These are phyloP conservation scores for Fagopyrum homotropicum DNA, from an alignment of 148 eudicot species.

Conservation along the genomic window DNA sequence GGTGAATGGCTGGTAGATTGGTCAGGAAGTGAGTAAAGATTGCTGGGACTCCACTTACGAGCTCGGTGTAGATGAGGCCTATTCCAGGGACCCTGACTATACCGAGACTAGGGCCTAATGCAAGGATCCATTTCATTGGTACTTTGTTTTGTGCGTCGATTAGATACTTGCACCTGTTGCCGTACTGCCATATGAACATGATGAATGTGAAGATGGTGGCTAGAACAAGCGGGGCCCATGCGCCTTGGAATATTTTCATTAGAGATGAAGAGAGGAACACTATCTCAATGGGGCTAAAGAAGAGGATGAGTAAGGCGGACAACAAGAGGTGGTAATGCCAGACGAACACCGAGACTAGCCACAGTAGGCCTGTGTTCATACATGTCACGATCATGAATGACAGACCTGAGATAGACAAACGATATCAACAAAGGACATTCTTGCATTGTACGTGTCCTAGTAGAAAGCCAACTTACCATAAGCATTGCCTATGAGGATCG, in stretches of 20 bases:
- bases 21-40: conserved; percentile 43
- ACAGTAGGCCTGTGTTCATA: conserved; percentile 35
- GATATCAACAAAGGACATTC: not conserved
- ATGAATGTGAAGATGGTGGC: conserved; percentile 20
- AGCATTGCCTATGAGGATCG: conserved; percentile 35
- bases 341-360: conserved; percentile 33
- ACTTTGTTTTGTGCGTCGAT: conserved; percentile 42
- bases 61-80: conserved; percentile 41
- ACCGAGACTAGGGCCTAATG: conserved; percentile 45
- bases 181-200: conserved; percentile 44
- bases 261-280: conserved; percentile 34
- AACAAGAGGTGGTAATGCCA: conserved; percentile 25
- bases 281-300: conserved; percentile 30
- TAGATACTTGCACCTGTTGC: conserved; percentile 34
- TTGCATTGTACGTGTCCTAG: not conserved
- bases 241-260: conserved; percentile 29
- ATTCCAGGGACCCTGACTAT: conserved; percentile 47
- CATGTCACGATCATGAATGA: conserved; percentile 31
- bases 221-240: conserved; percentile 39
- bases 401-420: conserved; percentile 27
- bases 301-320: conserved; percentile 23
- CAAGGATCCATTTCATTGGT: conserved; percentile 43
- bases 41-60: conserved; percentile 40
- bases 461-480: conserved; percentile 25
- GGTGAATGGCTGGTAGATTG: conserved; percentile 47